Percentiles rank a stretch among this genome's conserved stretches.
phyloP scores from a whole-genome alignment of 768 basidiomycete species.

The Phanerochaete carnosa region DNA sequence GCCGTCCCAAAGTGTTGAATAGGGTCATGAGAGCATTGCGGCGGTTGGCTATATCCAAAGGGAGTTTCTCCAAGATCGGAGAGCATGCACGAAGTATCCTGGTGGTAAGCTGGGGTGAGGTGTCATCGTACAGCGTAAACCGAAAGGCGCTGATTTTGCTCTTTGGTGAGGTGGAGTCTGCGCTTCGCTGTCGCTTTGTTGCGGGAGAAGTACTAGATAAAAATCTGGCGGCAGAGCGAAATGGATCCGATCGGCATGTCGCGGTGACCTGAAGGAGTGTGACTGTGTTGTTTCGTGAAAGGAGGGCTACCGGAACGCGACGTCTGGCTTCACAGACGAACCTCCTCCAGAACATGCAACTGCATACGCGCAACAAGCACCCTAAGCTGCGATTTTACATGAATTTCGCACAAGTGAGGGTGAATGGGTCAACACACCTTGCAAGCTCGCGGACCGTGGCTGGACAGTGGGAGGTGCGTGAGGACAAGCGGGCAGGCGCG shows the following conservation, averaged over 20 bases:
- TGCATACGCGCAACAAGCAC: conserved; percentile 38
- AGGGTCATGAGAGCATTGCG: neutral
- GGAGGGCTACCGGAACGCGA: conserved; percentile 8
- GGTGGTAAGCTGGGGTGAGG: neutral
- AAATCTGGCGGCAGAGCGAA: neutral
- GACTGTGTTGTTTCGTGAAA: conserved; percentile 7
- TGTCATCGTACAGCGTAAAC: neutral
- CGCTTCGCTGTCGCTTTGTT: neutral
- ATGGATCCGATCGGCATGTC: neutral
- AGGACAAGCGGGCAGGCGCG: too few relatives aligned
- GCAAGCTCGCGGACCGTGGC: neutral
- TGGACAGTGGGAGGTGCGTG: too few relatives aligned
- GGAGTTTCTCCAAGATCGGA: neutral
- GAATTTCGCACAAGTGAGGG: neutral
- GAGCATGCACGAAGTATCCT: neutral
- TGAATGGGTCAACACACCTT: neutral
- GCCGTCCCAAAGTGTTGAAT: neutral
- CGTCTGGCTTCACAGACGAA: conserved; percentile 20
- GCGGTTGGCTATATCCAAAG: neutral
- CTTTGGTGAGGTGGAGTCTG: neutral
- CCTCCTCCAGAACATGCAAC: conserved; percentile 52
- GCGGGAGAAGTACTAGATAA: neutral
- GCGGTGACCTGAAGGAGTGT: conserved; percentile 12
- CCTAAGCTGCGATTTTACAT: neutral
- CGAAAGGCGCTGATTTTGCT: neutral